Evolutionary conservation across 495 filamentous ascomycete species (phyloP), one percentile per base, ranked within the genome.

Genomic region (Trichoderma reesei): DNA sequence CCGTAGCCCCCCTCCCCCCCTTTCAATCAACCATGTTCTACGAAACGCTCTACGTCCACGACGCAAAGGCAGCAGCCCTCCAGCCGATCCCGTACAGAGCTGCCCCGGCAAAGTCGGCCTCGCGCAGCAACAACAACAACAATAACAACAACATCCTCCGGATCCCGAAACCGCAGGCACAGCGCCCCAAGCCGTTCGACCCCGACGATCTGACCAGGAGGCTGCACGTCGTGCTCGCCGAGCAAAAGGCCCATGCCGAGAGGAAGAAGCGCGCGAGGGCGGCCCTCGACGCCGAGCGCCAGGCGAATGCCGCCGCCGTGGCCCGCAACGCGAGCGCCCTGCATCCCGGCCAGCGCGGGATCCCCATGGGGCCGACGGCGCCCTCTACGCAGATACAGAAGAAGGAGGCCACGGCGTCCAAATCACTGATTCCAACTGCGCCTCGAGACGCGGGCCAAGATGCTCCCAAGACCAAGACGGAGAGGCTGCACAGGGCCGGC

Each of bases 151-250:
- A n/a, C n/a, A n/a, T n/a, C n/a, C n/a, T n/a, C n/a, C 64, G 42
- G n/a, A 44, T 26, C 9, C 34, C 51, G 14, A 60, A 60, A 33
- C 41, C 65, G 26, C 63, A 16, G 6, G 56, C 44, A 36, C 66
- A 77, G 63, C 75, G 78, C 38, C 72, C 51, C 51, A 56, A 79
- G 33, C 73, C 75, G 18, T 77, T 83, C 59, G 80, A 84, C 60
- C 71, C 81, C 0, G 77, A 80, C 41, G 82, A 84, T 41, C 70
- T 84, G 39, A 73, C 73, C 31, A 71, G 74, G 11, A 75, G 80
- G 1, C 72, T 84, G 14, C 70, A 79, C 62, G 36, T 76, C 11
- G 73, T 79, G 6, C 71, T 79, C 39, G 78, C 75, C 31, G 76
- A 82, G 56, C 75, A 76, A 54, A 75, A 74, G 48, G 73, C 74